phyloP scores from a whole-genome alignment of 176 grass and related monocot species.

The Musa beccarii region DNA sequence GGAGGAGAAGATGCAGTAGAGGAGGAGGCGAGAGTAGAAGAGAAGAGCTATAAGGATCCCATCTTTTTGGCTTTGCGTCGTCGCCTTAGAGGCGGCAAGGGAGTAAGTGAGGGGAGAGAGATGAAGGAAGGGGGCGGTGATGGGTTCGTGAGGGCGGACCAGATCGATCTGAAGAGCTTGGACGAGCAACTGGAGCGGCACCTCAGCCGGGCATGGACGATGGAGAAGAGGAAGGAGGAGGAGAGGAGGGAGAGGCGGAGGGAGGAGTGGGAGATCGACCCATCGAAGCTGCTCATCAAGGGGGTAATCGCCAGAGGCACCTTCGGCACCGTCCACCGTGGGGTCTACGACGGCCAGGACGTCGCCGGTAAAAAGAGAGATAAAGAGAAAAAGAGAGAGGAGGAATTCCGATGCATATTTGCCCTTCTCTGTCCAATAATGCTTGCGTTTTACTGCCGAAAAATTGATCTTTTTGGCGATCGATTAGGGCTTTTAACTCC shows the following conservation, averaged over 20 bases:
- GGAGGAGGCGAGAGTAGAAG: neutral
- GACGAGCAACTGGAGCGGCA: slow-evolving; percentile 94
- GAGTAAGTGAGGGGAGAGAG: neutral
- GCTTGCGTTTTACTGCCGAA: neutral
- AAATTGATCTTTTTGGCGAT: neutral
- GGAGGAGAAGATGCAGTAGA: neutral
- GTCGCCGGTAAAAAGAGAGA: slow-evolving; percentile 54
- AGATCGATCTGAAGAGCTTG: slow-evolving; percentile 70
- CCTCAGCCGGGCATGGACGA: slow-evolving; percentile 64
- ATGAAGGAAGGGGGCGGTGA: slow-evolving; percentile 29
- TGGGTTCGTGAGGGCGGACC: slow-evolving; percentile 69
- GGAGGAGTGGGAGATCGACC: slow-evolving; percentile 98
- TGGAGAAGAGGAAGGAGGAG: slow-evolving; percentile 89
- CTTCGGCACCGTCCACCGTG: slow-evolving; percentile 92
- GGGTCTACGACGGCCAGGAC: slow-evolving; percentile 96
- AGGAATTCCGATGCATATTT: neutral
- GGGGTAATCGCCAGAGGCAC: slow-evolving; percentile 89
- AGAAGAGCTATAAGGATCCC: neutral
- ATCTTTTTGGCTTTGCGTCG: neutral
- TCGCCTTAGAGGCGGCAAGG: neutral
- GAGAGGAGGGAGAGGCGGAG: slow-evolving; percentile 29
- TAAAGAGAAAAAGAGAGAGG: neutral
- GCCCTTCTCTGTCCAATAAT: neutral
- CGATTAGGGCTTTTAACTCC: neutral
- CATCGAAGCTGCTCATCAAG: slow-evolving; percentile 69